Evolutionary conservation across 345 rosid species (phyloP).

Genomic region (Trapa bicornis): DNA sequence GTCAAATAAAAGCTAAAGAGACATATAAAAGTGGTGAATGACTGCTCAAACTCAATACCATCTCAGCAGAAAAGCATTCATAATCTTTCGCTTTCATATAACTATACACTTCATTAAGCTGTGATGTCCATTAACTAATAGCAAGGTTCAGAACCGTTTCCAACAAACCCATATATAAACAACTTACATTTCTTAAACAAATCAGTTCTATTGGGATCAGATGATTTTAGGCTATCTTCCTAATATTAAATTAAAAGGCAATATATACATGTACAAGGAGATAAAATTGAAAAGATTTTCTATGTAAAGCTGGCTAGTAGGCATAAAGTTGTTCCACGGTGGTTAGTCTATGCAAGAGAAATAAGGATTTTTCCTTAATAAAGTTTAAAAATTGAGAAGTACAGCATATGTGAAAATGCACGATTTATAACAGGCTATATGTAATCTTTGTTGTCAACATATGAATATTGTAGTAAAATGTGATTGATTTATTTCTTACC

Average conservation of each 20-base stretch:
- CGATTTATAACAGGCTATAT: background rate
- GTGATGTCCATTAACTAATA: background rate
- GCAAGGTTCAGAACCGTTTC: no score
- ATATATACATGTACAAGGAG: background rate
- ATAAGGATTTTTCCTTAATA: background rate
- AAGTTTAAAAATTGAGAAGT: background rate
- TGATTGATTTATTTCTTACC: slow-evolving; percentile 40
- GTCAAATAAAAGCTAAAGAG: slow-evolving; percentile 13
- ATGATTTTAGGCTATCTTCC: background rate
- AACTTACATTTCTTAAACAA: background rate
- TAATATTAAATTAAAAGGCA: background rate
- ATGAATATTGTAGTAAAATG: background rate
- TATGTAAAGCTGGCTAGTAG: background rate
- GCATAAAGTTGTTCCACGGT: background rate
- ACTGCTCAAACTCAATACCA: background rate
- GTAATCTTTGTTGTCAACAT: background rate
- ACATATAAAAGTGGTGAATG: background rate
- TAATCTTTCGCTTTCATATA: background rate
- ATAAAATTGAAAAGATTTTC: background rate
- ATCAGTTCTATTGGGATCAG: background rate
- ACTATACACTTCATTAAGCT: background rate
- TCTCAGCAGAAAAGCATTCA: background rate
- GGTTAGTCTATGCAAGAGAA: background rate
- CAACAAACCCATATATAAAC: background rate
- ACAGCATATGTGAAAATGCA: background rate